Base-by-base conservation (phyloP, 129 eudicot species). In the Ambrosia trifida region DNA sequence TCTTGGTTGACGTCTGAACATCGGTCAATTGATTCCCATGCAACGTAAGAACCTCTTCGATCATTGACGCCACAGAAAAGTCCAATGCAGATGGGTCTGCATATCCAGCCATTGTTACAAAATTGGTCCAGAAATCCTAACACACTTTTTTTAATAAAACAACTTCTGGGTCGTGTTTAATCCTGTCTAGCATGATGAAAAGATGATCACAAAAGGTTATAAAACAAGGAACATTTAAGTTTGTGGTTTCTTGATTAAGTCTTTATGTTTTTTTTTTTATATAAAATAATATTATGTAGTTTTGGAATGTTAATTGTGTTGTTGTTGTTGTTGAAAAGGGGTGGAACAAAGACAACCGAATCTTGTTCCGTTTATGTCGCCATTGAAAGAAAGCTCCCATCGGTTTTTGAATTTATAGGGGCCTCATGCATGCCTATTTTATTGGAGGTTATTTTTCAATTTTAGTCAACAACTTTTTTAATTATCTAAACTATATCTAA, bases 41-140 rank as follows among this genome's bases (percentile, higher is more conserved):
- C 61, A 89, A 83, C 65, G 72, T 86, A 71, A 93, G 91, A 81
- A 83, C 84, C 40, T 93, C 96, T 73, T 87, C 95, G 56, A 89
- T 70, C 72, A 92, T 63, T 45, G 98, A 81, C 19, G 77, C 78
- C 31, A 79, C 79, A 54, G 91, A 80, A 75, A 79, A 57, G 44
- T 79, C 77, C 36, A 77, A 49, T 56, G 45, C 52, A 8, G 44
- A 1, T 40, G 9, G 44, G 32, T 78, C 86, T 35, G 70, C 82
- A 56, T 69, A 72, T 60, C 17, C 73, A 33, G 66, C 83, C 85
- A 86, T 83, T 46, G 17, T 69, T 3, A 40, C 44, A 40, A 40
- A 40, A 40, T 40, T 24, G n/a, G 69, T 59, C 69, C 51, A 64
- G 36, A 73, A 50, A 66, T 66, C 53, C 41, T 36, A 65, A 69